Conservation (phyloP, 31 red algal genomes). For the Odonthalia washingtoniensis region DNA sequence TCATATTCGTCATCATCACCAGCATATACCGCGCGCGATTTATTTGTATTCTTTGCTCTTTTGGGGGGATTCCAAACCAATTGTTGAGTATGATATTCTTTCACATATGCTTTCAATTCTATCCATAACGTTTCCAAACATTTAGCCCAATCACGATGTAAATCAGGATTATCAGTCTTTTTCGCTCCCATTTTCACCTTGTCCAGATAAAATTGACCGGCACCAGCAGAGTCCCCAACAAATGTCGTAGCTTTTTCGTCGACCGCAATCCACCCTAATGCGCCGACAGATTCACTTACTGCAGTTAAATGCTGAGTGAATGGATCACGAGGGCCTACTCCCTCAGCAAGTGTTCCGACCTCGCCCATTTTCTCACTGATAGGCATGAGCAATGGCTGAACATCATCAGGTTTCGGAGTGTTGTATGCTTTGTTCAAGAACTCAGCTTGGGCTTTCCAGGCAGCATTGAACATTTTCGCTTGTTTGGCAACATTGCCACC, state of each 20-base stretch:
- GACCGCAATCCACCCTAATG: slow-evolving; percentile 87
- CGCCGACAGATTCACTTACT: slow-evolving; percentile 75
- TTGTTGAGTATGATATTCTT: slow-evolving; percentile 87
- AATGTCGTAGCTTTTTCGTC: slow-evolving; percentile 83
- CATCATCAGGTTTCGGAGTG: slow-evolving; percentile 79
- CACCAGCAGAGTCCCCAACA: slow-evolving; percentile 78
- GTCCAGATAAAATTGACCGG: slow-evolving; percentile 83
- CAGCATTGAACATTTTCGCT: slow-evolving; percentile 52
- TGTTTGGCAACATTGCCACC: slow-evolving; percentile 78
- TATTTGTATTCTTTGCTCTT: not conserved
- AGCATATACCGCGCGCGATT: not conserved
- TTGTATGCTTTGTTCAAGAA: slow-evolving; percentile 63
- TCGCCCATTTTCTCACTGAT: slow-evolving; percentile 78
- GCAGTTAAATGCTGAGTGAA: slow-evolving; percentile 72
- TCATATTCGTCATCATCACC: not conserved
- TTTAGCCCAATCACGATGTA: slow-evolving; percentile 67
- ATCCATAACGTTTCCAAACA: slow-evolving; percentile 66
- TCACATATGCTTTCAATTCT: slow-evolving; percentile 80
- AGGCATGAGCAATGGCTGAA: slow-evolving; percentile 57
- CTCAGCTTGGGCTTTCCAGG: slow-evolving; percentile 76
- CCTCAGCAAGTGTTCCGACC: slow-evolving; percentile 45
- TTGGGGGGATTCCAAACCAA: slow-evolving; percentile 76
- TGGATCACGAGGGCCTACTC: slow-evolving; percentile 55
- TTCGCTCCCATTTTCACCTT: slow-evolving; percentile 79
- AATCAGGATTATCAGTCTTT: slow-evolving; percentile 66